Percentiles rank a stretch among this genome's conserved stretches.
These are phyloP conservation scores for Tulasnella sp. DNA, from an alignment of 768 basidiomycete genomes.

Conservation along the genomic window DNA sequence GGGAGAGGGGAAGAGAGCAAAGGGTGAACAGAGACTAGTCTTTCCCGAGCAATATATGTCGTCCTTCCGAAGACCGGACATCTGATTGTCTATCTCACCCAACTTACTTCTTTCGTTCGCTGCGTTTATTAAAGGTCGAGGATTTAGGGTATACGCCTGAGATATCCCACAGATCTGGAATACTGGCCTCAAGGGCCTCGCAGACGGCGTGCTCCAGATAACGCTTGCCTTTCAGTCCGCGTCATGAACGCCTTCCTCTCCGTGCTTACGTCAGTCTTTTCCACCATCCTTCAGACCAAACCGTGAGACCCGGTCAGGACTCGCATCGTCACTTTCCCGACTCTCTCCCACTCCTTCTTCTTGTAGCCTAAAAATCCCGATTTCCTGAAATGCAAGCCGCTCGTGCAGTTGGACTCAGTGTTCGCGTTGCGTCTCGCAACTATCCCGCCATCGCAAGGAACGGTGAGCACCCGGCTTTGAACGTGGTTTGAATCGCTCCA, in stretches of 20 bases:
- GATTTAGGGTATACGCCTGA: background rate
- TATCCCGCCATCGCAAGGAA: background rate
- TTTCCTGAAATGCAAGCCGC: background rate
- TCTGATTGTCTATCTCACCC: background rate
- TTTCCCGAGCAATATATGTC: background rate
- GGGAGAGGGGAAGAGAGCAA: background rate
- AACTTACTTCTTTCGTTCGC: background rate
- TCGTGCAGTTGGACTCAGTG: conserved; percentile 1
- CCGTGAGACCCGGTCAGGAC: background rate
- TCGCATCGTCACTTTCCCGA: background rate
- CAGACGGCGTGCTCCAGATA: background rate
- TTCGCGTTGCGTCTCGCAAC: background rate
- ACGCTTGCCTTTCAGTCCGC: background rate
- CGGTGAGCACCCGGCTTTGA: background rate
- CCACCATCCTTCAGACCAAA: background rate
- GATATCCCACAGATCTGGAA: background rate
- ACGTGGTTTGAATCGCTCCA: background rate
- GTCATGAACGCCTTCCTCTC: background rate
- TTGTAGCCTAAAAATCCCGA: background rate
- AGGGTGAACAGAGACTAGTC: background rate
- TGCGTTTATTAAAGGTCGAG: background rate
- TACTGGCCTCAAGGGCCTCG: background rate
- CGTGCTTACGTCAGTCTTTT: background rate
- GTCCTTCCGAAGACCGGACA: background rate
- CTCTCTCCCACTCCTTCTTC: background rate